A percentile compares a stretch with the other conserved stretches of the same genome.
Conservation (phyloP, 495 filamentous ascomycete genomes). For the Haplographium delicatum region DNA sequence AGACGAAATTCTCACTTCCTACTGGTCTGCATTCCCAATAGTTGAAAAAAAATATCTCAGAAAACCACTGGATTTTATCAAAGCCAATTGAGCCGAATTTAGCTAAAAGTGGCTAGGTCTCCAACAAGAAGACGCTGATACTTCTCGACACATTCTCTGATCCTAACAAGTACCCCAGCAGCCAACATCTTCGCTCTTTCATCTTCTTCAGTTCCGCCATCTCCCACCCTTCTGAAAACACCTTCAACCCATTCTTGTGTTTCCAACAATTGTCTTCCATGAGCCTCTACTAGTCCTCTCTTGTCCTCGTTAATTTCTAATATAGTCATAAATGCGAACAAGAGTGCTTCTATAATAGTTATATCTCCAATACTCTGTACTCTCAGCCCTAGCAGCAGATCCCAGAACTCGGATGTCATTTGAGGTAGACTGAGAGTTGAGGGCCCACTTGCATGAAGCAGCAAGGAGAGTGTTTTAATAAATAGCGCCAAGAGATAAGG, state of each 20-base stretch:
- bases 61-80: too few relatives aligned
- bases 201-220: slow-evolving; percentile 43
- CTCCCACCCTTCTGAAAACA: slow-evolving; percentile 57
- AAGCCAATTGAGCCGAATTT: too few relatives aligned
- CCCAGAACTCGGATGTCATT: slow-evolving; percentile 68
- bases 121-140: slow-evolving; percentile 65
- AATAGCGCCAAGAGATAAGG: slow-evolving; percentile 55
- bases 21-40: too few relatives aligned
- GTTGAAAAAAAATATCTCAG: too few relatives aligned
- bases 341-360: slow-evolving; percentile 61
- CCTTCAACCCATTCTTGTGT: slow-evolving; percentile 65
- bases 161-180: slow-evolving; percentile 74
- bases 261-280: slow-evolving; percentile 49
- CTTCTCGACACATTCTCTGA: slow-evolving; percentile 74
- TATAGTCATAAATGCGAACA: slow-evolving; percentile 75
- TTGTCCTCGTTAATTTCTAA: slow-evolving; percentile 70
- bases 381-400: slow-evolving; percentile 49
- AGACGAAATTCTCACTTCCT: too few relatives aligned
- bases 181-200: slow-evolving; percentile 64
- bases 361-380: slow-evolving; percentile 31
- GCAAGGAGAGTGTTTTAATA: slow-evolving; percentile 59
- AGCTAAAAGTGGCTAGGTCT: slow-evolving; percentile 51
- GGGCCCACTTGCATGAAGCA: slow-evolving; percentile 62
- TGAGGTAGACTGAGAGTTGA: slow-evolving; percentile 55
- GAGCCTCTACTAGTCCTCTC: slow-evolving; percentile 50